Evolutionary conservation across 257 asterid genomes (phyloP).

Genomic region (Solanum medicagineum): DNA sequence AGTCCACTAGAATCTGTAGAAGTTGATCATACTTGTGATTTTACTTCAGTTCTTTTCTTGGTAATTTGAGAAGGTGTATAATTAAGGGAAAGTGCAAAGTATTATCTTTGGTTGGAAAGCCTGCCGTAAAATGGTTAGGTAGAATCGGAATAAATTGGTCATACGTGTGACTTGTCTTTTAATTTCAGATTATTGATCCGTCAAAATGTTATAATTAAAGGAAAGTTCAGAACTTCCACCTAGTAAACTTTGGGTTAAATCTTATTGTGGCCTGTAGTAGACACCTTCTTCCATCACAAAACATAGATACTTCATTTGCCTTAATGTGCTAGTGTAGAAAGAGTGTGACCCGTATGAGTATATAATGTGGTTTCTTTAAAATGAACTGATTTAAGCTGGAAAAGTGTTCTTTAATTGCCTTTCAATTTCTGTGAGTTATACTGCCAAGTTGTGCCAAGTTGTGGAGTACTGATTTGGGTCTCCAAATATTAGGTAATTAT

Average conservation of each 20-base stretch:
- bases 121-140: not conserved
- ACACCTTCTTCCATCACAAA: not conserved
- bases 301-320: not conserved
- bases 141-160: not conserved
- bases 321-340: not conserved
- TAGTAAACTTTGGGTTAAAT: not conserved
- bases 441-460: not conserved
- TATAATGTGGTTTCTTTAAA: not conserved
- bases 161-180: not conserved
- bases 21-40: not conserved
- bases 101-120: not conserved
- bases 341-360: not conserved
- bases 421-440: not conserved
- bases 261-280: not conserved
- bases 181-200: not conserved
- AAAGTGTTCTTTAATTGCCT: not conserved
- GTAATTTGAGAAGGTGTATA: not conserved
- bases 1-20: not conserved
- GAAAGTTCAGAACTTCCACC: not conserved
- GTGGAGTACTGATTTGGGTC: not conserved
- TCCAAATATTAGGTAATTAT: not conserved
- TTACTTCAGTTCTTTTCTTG: not conserved
- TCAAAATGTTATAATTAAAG: not conserved
- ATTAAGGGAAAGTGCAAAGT: not conserved
- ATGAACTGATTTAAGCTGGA: not conserved